phyloP scores from a whole-genome alignment of 257 asterid species.

The Coffea eugenioides region DNA sequence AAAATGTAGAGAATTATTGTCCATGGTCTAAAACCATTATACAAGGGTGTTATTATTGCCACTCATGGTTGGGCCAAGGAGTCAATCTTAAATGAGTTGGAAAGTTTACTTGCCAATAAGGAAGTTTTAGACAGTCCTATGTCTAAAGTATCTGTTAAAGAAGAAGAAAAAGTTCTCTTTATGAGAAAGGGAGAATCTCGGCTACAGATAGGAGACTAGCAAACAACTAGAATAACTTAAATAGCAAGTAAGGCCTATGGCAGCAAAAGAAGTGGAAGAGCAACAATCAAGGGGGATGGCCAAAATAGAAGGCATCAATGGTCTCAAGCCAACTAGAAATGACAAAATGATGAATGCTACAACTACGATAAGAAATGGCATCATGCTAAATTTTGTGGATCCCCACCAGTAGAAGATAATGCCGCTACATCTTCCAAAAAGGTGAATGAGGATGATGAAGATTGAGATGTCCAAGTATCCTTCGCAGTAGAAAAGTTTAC shows the following conservation, averaged over 20 bases:
- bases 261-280: background rate
- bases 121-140: background rate
- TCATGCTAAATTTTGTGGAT: background rate
- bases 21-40: background rate
- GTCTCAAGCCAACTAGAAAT: too few species aligned
- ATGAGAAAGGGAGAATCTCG: background rate
- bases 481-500: too few species aligned
- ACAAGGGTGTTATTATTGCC: background rate
- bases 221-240: background rate
- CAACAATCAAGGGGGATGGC: too few species aligned
- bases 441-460: too few species aligned
- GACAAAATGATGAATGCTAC: background rate
- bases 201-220: background rate
- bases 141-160: background rate
- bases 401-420: too few species aligned
- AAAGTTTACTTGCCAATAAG: background rate
- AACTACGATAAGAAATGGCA: too few species aligned
- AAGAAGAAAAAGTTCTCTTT: slow-evolving; percentile 1
- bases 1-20: background rate
- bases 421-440: too few species aligned
- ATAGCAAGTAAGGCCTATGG: background rate
- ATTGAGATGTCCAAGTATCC: too few species aligned
- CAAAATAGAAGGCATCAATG: too few species aligned
- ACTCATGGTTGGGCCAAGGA: background rate
- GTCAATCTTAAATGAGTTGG: slow-evolving; percentile 7